Evolutionary conservation across 2,329 filamentous ascomycete species (phyloP), one percentile per base, ranked within the genome.

Genomic region (Acephala macrosclerotiorum): DNA sequence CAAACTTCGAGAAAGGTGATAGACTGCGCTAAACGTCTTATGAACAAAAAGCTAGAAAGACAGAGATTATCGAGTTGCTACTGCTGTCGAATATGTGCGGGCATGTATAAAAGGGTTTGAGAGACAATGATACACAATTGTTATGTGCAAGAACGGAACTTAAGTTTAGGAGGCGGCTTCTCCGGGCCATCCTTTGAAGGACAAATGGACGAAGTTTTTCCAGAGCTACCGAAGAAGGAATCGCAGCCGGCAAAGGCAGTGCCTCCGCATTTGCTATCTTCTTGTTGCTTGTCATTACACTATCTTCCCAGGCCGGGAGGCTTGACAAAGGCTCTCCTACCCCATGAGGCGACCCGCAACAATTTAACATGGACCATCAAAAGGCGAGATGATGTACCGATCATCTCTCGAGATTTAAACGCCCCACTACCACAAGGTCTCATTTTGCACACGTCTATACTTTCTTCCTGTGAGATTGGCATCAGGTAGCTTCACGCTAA

Each of bases 191-290:
- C 49, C 5, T 18, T 5, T 25, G 26, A 53, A 16, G 14, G 25
- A 29, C 49, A 53, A n/a, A 29, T 53, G 26, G 3, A 66, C 66
- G 67, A 68, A 66, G 61, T 60, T 62, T 65, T 70, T 68, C 69
- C 62, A 68, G 60, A 70, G 65, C 35, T 66, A 26, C 63, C 65
- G 62, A 72, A 70, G 69, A 71, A 71, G 67, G 67, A 70, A 71
- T 61, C 61, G 51, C 51, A 64, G 53, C 65, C 66, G 67, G 60
- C 22, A 66, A 25, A 49, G 62, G 40, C 61, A 65, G 59, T 59
- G 35, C 40, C 38, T 57, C 67, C 65, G 53, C 36, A 70, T 61
- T 69, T 71, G 64, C 63, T 65, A 68, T 66, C 58, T 66, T 60
- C 57, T 29, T 58, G 22, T 63, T 70, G 66, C 66, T 68, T 71